Base-by-base conservation (phyloP, 495 filamentous ascomycete species). In the Lasiosphaeria ovina region DNA sequence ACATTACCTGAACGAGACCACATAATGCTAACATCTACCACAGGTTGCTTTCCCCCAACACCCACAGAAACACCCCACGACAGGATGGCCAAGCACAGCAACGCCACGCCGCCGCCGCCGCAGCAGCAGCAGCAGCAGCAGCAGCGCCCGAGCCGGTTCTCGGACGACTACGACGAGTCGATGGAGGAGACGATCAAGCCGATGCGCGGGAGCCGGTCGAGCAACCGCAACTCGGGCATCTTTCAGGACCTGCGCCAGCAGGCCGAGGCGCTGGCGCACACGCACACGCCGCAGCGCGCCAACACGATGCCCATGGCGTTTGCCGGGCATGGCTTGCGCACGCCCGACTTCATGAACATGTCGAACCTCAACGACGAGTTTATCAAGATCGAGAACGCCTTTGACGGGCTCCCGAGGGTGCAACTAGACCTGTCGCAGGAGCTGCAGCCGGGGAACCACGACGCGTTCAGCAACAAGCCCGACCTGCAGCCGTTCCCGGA, bases 181-280 rank as follows among this genome's bases (percentile, higher is more conserved):
- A 82, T 82, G 76, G 80, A 83, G 62, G 81, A 82, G 64, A 84
- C 81, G 0, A 74, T 84, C 66, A 84, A 83, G 69, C 81, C 81
- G 4, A 58, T 70, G 9, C 66, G 72, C 62, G 71, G 58, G 54
- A 71, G 62, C 57, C 64, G 53, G 42, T 61, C 38, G 8, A 62
- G 54, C 58, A 74, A 72, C 52, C 67, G 69, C 17, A 66, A 63
- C 53, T 70, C 69, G 49, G 70, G 74, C 12, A 72, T 75, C 44
- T 81, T 81, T 51, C 74, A 78, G 35, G 76, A 80, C 16, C 67
- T 79, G 68, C 72, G 77, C 42, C 72, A 75, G 60, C 74, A 77
- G 60, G 73, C 76, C 14, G 74, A 80, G 50, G 66, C 60, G 14
- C 63, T 74, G 57, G 56, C 40, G 4, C 65, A 70, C 65, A 62